Base-by-base conservation (phyloP, 768 basidiomycete genomes). In the Crucibulum laeve region DNA sequence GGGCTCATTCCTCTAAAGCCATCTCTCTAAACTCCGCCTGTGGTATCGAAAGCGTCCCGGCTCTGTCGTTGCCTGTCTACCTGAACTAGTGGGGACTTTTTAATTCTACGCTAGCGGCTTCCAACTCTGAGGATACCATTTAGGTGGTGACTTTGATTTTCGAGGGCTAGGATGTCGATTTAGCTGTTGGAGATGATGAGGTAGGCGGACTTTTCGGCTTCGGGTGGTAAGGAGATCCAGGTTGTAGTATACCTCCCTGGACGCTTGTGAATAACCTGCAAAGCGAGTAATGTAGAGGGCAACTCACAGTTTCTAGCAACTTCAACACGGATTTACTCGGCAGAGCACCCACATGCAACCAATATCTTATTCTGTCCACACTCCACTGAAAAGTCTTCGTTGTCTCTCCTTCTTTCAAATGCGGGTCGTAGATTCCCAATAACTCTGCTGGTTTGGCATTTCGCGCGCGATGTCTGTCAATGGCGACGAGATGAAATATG, bases 371-470 rank as follows among this genome's bases (percentile, higher is more conserved):
- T 59, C 95, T 80, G 53, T 89, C 84, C 19, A 85, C 83, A 62
- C 91, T 92, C 93, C 94, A 97, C 53, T 84, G 77, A 44, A 97
- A 71, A 25, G 77, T 81, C 65, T 93, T 95, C 52, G 78, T 73
- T 18, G 68, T 62, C 46, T 71, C 61, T 26, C 71, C 75, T 14
- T 59, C 69, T 39, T 61, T 62, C 36, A 79, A 64, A 49, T 74
- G 80, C 3, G 91, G 92, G 61, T 90, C 73, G 68, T 87, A 96
- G 37, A 87, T 72, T 24, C 92, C 95, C 38, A 98, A 69, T 28
- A 82, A 75, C 64, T 98, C 95, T 53, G 88, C 76, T 10, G 95
- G 95, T 58, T 82, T 83, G 30, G 84, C 91, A 56, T 97, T 79
- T 19, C 93, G 81, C 34, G 83, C 72, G 43, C 77, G 73, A 35